These are phyloP conservation scores for Coniella vitis DNA, from an alignment of 2,329 filamentous ascomycete genomes.

Conservation along the genomic window DNA sequence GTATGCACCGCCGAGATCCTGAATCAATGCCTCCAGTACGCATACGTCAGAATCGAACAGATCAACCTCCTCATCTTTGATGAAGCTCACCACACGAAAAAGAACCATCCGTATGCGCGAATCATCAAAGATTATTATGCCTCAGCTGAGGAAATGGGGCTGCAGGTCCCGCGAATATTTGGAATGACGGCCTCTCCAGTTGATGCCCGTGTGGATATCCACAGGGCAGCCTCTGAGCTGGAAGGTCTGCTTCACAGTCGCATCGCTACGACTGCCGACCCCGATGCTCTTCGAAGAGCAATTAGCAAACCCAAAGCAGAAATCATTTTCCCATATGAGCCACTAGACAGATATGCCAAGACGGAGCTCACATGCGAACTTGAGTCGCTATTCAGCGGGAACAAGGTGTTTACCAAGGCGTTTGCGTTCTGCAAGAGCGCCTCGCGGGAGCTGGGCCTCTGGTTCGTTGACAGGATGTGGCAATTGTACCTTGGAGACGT, in stretches of 20 bases:
- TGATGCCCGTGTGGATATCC: conserved; percentile 70
- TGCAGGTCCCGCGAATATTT: conserved; percentile 65
- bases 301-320: conserved; percentile 55
- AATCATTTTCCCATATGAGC: conserved; percentile 46
- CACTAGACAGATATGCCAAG: conserved; percentile 43
- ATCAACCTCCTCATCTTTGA: conserved; percentile 93
- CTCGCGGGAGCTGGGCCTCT: conserved; percentile 64
- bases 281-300: conserved; percentile 49
- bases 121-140: conserved; percentile 86
- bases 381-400: conserved; percentile 33
- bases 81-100: conserved; percentile 94
- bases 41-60: conserved; percentile 71
- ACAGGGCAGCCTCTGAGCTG: conserved; percentile 62
- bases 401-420: conserved; percentile 44
- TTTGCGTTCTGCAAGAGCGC: conserved; percentile 55
- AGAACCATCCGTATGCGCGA: conserved; percentile 80
- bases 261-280: conserved; percentile 65
- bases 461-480: conserved; percentile 84
- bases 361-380: conserved; percentile 61
- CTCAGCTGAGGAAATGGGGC: conserved; percentile 20
- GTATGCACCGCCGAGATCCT: conserved; percentile 91
- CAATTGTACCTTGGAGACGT: conserved; percentile 58
- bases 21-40: conserved; percentile 67
- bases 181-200: conserved; percentile 97
- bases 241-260: conserved; percentile 72